Evolutionary conservation across 345 rosid species (phyloP).

Genomic region (Hibiscus mutabilis): DNA sequence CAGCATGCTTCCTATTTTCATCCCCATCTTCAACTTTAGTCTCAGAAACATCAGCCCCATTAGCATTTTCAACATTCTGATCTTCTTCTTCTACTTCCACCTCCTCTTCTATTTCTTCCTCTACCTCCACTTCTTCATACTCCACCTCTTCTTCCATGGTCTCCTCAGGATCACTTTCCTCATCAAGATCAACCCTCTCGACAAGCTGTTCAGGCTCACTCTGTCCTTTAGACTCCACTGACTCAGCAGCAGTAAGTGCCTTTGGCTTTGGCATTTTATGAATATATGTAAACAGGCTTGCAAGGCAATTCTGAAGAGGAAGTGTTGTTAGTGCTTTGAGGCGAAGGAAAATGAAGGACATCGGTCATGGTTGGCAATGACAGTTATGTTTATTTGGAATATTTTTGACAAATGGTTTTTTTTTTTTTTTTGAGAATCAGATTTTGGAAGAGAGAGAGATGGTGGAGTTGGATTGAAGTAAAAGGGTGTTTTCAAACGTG

Average conservation of each 20-base stretch:
- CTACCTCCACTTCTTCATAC: slow-evolving; percentile 28
- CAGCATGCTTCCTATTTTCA: slow-evolving; percentile 41
- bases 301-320: slow-evolving; percentile 14
- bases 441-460: neutral
- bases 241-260: slow-evolving; percentile 33
- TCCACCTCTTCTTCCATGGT: slow-evolving; percentile 57
- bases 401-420: too few relatives aligned
- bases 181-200: slow-evolving; percentile 48
- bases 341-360: slow-evolving; percentile 65
- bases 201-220: slow-evolving; percentile 30
- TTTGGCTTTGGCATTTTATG: slow-evolving; percentile 55
- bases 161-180: slow-evolving; percentile 39
- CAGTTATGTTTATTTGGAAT: slow-evolving; percentile 16
- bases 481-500: slow-evolving; percentile 22
- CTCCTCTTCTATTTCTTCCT: slow-evolving; percentile 22
- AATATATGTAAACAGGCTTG: slow-evolving; percentile 10
- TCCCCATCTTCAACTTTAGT: slow-evolving; percentile 20
- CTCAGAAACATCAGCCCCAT: slow-evolving; percentile 30
- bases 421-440: slow-evolving; percentile 3
- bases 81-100: slow-evolving; percentile 35
- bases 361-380: slow-evolving; percentile 56
- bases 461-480: slow-evolving; percentile 40
- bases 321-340: slow-evolving; percentile 32
- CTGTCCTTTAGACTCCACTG: slow-evolving; percentile 38
- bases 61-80: slow-evolving; percentile 19